Conservation (phyloP, 2,329 filamentous ascomycete species). For the Aspergillus sojae region DNA sequence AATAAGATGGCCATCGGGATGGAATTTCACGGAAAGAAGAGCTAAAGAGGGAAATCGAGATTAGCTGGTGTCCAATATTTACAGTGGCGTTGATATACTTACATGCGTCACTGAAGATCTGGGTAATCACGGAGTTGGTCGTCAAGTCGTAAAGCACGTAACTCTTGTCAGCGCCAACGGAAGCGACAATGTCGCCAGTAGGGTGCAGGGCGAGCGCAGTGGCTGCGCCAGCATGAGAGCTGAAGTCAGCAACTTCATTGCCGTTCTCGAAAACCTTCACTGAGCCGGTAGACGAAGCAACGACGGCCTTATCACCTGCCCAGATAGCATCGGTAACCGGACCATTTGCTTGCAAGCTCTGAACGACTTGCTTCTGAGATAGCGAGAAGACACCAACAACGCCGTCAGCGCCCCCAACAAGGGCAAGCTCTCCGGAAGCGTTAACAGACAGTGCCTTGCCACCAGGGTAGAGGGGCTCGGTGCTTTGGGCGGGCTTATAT, state of each 20-base stretch:
- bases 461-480: slow-evolving; percentile 63
- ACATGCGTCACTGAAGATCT: slow-evolving; percentile 80
- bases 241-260: slow-evolving; percentile 68
- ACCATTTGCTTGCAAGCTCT: slow-evolving; percentile 65
- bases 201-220: slow-evolving; percentile 81
- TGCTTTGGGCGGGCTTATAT: slow-evolving; percentile 57
- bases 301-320: slow-evolving; percentile 66
- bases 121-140: slow-evolving; percentile 68
- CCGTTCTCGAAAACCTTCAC: slow-evolving; percentile 80
- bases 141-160: slow-evolving; percentile 85
- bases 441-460: slow-evolving; percentile 61
- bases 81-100: slow-evolving; percentile 41
- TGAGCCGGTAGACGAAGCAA: slow-evolving; percentile 73
- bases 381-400: slow-evolving; percentile 78
- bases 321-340: slow-evolving; percentile 67
- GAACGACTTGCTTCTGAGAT: slow-evolving; percentile 72
- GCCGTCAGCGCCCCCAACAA: slow-evolving; percentile 75
- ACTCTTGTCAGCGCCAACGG: slow-evolving; percentile 88
- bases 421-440: slow-evolving; percentile 64
- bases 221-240: slow-evolving; percentile 80
- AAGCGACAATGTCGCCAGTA: slow-evolving; percentile 78
- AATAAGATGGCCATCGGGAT: slow-evolving; percentile 94
- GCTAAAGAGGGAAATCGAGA: slow-evolving; percentile 50
- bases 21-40: slow-evolving; percentile 79
- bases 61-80: background rate